Conservation (phyloP, 805 yeast species). For the Ogataea thermomethanolica region DNA sequence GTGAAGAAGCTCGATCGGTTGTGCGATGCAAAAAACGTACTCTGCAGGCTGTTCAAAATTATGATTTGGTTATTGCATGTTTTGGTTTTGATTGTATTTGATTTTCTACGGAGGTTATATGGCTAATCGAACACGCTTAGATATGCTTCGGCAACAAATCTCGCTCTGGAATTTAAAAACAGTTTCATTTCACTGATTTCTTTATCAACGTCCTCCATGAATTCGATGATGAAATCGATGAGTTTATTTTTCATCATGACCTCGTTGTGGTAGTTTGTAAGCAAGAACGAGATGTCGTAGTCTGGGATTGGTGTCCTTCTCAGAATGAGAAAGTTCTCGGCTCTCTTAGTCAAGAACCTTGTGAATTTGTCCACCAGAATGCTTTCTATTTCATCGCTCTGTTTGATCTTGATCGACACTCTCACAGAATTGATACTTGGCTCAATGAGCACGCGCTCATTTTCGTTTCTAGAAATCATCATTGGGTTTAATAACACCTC, state of each 20-base stretch:
- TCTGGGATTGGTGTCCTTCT: slow-evolving; percentile 90
- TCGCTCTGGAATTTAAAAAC: slow-evolving; percentile 94
- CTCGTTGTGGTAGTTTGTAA: slow-evolving; percentile 93
- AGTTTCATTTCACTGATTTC: slow-evolving; percentile 98
- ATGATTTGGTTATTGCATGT: slow-evolving; percentile 17
- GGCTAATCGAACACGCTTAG: slow-evolving; percentile 77
- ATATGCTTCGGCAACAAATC: slow-evolving; percentile 96
- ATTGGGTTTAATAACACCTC: slow-evolving; percentile 87
- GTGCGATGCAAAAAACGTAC: slow-evolving; percentile 15
- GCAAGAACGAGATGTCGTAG: slow-evolving; percentile 87
- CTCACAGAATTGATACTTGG: slow-evolving; percentile 91
- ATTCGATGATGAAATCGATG: slow-evolving; percentile 95
- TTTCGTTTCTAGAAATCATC: slow-evolving; percentile 87
- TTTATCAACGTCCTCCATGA: slow-evolving; percentile 98
- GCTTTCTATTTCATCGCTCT: slow-evolving; percentile 95
- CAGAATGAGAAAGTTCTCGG: slow-evolving; percentile 87
- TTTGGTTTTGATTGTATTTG: slow-evolving; percentile 14
- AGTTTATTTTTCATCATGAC: slow-evolving; percentile 92
- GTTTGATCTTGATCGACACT: slow-evolving; percentile 88
- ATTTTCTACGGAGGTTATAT: slow-evolving; percentile 12
- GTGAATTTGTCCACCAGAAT: slow-evolving; percentile 94
- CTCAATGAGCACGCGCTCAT: slow-evolving; percentile 88
- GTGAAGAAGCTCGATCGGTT: slow-evolving; percentile 11
- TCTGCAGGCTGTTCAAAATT: slow-evolving; percentile 32
- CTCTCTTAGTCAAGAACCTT: slow-evolving; percentile 89